Evolutionary conservation across 257 asterid genomes (phyloP), one percentile per base, ranked within the genome.

Genomic region (Fraxinus excelsior): DNA sequence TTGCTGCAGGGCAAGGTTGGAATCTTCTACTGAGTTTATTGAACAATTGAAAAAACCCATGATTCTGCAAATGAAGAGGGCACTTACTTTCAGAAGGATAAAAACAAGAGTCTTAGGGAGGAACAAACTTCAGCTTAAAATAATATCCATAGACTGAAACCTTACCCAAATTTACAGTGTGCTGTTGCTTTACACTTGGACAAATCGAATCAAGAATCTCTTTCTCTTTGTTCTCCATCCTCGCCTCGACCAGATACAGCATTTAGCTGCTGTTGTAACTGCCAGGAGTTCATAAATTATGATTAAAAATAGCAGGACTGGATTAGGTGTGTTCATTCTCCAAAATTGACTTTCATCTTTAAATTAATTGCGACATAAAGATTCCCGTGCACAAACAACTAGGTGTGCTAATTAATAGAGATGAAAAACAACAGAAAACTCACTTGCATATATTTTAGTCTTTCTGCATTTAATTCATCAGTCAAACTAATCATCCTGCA

Each of bases 401-500:
- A 5, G 0, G 11, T 6, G 21, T 19, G 65, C 65, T 5, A 19
- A 56, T n/a, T n/a, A 19, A 75, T 28, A 32, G 37, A 21, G 40
- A 44, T 42, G n/a, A 62, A 21, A 18, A 14, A 71, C 42, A 49
- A n/a, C 38, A 11, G 21, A 32, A 13, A 9, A 83, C 94, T 87
- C 82, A 94, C 98, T 80, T 92, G 97, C 90, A 76, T 78, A 84
- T 88, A 87, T 84, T 91, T 94, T 3, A 85, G 75, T 81, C 80
- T 94, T 82, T 94, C 98, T 5, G 91, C 78, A 73, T 86, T 91
- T 86, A 94, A 90, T 82, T 94, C 98, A 69, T 92, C 94, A 1
- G 96, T 92, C 94, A 94, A 84, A 86, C 86, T 83, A 82, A 60
- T 84, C 96, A 90, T 89, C 93, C 98, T 94, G 96, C 86, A 88